Evolutionary conservation across 192 early-diverging fungal species (phyloP), one percentile per base, ranked within the genome.

Genomic region (Jimgerdemannia lactiflua): DNA sequence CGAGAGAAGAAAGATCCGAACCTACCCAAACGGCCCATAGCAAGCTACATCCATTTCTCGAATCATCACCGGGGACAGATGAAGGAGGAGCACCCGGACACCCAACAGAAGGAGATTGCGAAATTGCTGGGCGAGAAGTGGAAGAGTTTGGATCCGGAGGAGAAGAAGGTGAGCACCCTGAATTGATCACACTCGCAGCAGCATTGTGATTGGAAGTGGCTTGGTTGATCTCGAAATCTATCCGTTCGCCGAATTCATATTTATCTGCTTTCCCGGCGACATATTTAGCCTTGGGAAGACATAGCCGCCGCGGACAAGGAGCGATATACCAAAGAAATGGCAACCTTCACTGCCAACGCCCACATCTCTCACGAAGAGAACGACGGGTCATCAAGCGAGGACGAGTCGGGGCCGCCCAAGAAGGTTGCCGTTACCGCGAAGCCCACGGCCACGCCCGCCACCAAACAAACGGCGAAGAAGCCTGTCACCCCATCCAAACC

Each of bases 21-120:
- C 74, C 91, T 90, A 6, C 96, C 96, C 84, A 97, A 97, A 88
- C 92, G 92, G 85, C 89, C 93, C 1, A 86, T 94, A 71, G 91
- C 94, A 10, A 93, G 92, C 39, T 97, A 93, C 86, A 89, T 97
- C 83, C 84, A 93, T 78, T 97, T 93, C 83, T 91, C 92, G 43
- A 87, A 94, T 80, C 93, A 88, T 75, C 90, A 88, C 86, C 89
- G 96, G 64, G 79, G 86, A 43, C 77, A 86, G 54, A 90, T 95
- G 66, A 90, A 92, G 87, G 88, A 88, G 67, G 86, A 93, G 67
- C 91, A 96, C 88, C 93, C 94, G 40, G 81, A 87, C 2, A 87
- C 83, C 42, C 42, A 75, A 39, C 67, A 65, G 39, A 75, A 75
- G 74, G 74, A 75, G 39, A 29, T 75, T 41, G 74, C 49, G 7